Evolutionary conservation across 805 yeast genomes (phyloP).

Genomic region (Ogataea nonfermentans): DNA sequence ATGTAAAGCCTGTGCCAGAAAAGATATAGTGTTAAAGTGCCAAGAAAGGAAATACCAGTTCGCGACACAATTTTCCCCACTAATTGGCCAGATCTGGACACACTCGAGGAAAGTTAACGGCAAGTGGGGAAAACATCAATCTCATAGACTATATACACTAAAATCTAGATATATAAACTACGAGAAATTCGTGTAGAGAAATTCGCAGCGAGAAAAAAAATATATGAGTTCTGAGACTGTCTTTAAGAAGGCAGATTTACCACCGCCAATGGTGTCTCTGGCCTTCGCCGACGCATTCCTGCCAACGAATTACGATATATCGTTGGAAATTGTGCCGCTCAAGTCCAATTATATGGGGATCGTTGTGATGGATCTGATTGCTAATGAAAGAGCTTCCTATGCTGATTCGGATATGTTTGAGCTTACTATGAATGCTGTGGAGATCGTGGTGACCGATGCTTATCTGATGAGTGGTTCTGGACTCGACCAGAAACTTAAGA

Average conservation of each 20-base stretch:
- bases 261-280: conserved; percentile 23
- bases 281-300: conserved; percentile 35
- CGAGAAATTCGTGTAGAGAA: background rate
- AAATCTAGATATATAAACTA: background rate
- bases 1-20: too few relatives aligned
- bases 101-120: too few relatives aligned
- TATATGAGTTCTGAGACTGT: background rate
- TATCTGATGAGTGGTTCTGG: conserved; percentile 22
- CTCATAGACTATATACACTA: background rate
- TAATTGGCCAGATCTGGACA: conserved; percentile 3
- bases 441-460: conserved; percentile 40
- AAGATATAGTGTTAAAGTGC: too few relatives aligned
- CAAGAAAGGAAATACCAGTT: background rate
- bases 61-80: conserved; percentile 6
- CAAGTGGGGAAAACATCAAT: background rate
- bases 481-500: conserved; percentile 16
- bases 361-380: conserved; percentile 33
- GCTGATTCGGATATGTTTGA: conserved; percentile 13
- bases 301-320: conserved; percentile 40
- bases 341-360: conserved; percentile 48
- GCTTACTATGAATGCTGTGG: conserved; percentile 41
- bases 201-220: background rate
- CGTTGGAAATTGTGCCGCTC: conserved; percentile 35
- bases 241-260: conserved; percentile 8
- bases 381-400: conserved; percentile 24